phyloP scores from a whole-genome alignment of 768 basidiomycete genomes.

The Phaffia australis region DNA sequence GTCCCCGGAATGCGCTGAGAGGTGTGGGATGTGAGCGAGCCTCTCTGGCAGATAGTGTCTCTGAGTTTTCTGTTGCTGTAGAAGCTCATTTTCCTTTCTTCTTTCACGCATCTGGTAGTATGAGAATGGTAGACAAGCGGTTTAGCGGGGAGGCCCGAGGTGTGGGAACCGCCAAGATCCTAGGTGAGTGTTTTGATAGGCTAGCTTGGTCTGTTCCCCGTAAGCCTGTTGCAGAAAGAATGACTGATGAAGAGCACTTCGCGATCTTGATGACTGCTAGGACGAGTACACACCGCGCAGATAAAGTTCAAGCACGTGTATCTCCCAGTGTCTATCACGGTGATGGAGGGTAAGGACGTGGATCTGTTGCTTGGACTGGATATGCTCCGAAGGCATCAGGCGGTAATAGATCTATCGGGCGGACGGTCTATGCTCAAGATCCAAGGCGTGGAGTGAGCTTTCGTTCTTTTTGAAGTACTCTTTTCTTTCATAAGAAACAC shows the following conservation, averaged over 20 bases:
- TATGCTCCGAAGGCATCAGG: conserved; percentile 97
- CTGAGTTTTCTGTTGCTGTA: conserved; percentile 15
- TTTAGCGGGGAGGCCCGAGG: conserved; percentile 84
- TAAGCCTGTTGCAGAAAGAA: no score
- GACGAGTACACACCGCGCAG: conserved; percentile 79
- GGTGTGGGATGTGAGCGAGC: conserved; percentile 57
- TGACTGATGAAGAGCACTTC: background rate
- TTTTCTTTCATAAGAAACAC: background rate
- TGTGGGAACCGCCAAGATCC: conserved; percentile 86
- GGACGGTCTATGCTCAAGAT: conserved; percentile 65
- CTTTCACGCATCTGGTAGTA: conserved; percentile 46
- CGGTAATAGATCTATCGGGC: conserved; percentile 85
- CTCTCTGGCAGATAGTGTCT: background rate
- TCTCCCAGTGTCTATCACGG: conserved; percentile 82
- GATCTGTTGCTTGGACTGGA: conserved; percentile 97
- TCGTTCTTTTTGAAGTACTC: background rate
- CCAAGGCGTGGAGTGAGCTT: conserved; percentile 56
- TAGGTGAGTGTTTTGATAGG: conserved; percentile 44
- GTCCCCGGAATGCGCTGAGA: conserved; percentile 82
- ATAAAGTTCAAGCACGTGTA: conserved; percentile 72
- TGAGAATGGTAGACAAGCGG: conserved; percentile 80
- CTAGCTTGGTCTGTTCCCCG: no score
- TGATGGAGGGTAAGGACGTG: conserved; percentile 92
- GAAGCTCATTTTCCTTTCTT: background rate
- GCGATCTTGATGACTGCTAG: background rate